Percentiles rank a stretch among this genome's conserved stretches.
Evolutionary conservation across 495 filamentous ascomycete species (phyloP).

Genomic region (Podospora didyma): DNA sequence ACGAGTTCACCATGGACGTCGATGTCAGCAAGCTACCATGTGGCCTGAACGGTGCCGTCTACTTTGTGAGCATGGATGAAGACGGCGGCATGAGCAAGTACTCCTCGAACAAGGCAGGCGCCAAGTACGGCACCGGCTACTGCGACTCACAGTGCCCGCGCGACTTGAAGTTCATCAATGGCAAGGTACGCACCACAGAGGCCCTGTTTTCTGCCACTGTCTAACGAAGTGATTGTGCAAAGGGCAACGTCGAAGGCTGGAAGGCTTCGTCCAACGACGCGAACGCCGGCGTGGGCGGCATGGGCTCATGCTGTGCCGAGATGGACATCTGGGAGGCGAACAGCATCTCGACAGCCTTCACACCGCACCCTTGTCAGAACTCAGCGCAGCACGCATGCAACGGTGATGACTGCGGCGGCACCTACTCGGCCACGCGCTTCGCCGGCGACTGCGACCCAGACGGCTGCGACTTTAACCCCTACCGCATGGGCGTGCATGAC

Average conservation of each 20-base stretch:
- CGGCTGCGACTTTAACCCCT: slow-evolving; percentile 63
- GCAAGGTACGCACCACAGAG: slow-evolving; percentile 34
- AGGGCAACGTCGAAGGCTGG: slow-evolving; percentile 44
- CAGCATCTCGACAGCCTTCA: slow-evolving; percentile 47
- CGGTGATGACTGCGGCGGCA: slow-evolving; percentile 45
- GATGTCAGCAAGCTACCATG: slow-evolving; percentile 56
- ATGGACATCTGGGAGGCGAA: slow-evolving; percentile 64
- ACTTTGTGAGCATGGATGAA: slow-evolving; percentile 55
- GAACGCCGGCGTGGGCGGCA: slow-evolving; percentile 34
- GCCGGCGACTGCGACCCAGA: slow-evolving; percentile 56
- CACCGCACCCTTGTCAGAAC: slow-evolving; percentile 53
- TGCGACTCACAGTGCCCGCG: slow-evolving; percentile 61
- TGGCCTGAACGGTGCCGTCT: slow-evolving; percentile 61
- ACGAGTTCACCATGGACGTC: slow-evolving; percentile 60
- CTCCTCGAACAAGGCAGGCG: slow-evolving; percentile 54
- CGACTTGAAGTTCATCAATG: slow-evolving; percentile 52
- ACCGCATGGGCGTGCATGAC: slow-evolving; percentile 47
- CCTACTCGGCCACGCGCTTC: slow-evolving; percentile 37
- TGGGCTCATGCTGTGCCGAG: slow-evolving; percentile 52
- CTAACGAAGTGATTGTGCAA: background rate
- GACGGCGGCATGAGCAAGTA: slow-evolving; percentile 50
- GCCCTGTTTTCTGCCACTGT: background rate
- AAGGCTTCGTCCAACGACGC: slow-evolving; percentile 35
- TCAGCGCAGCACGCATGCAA: slow-evolving; percentile 42
- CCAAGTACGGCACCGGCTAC: slow-evolving; percentile 62